These are phyloP conservation scores for Eucalyptus erythrocorys DNA, from an alignment of 345 rosid species.

Conservation along the genomic window DNA sequence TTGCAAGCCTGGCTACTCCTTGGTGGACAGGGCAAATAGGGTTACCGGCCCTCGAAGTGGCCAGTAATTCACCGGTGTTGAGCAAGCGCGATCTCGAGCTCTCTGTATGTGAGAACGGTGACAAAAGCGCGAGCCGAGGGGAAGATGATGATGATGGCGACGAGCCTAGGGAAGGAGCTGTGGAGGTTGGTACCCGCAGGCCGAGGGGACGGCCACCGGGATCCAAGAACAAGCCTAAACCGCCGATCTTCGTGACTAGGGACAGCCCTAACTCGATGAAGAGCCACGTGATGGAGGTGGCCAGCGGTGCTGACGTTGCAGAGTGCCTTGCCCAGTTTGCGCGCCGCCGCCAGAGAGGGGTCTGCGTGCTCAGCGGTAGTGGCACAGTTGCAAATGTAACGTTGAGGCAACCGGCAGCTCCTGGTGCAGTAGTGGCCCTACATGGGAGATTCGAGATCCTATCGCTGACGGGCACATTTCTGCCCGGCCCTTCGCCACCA, in stretches of 20 bases:
- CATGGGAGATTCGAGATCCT: conserved; percentile 86
- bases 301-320: conserved; percentile 68
- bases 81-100: not conserved
- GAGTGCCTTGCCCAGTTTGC: conserved; percentile 80
- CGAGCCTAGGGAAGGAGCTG: not conserved
- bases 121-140: conserved; percentile 32
- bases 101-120: not conserved
- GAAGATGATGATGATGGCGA: conserved; percentile 15
- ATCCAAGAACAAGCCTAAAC: conserved; percentile 83
- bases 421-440: conserved; percentile 57
- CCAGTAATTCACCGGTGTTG: not conserved
- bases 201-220: conserved; percentile 88
- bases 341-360: conserved; percentile 70
- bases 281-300: conserved; percentile 85
- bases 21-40: not conserved
- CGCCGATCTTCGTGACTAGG: conserved; percentile 77
- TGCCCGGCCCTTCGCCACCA: conserved; percentile 90
- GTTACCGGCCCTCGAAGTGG: not conserved
- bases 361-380: conserved; percentile 66
- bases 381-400: conserved; percentile 82
- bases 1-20: not conserved
- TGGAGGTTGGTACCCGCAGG: conserved; percentile 31
- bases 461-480: conserved; percentile 71
- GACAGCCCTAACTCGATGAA: conserved; percentile 89
- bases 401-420: conserved; percentile 72